phyloP scores from a whole-genome alignment of 2,329 filamentous ascomycete genomes.

The Triangularia setosa region DNA sequence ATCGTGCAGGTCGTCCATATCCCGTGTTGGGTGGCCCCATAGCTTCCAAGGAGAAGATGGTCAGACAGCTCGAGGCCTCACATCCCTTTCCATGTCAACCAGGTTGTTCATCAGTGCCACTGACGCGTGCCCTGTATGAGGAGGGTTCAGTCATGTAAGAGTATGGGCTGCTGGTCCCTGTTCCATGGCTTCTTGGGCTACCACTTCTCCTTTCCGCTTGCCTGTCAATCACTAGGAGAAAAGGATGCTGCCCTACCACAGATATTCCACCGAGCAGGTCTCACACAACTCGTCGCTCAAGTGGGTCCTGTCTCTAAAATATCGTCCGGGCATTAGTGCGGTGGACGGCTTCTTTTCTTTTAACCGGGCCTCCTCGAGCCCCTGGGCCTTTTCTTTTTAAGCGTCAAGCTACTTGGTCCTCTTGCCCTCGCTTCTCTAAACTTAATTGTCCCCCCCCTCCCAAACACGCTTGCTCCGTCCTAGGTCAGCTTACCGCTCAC shows the following conservation, averaged over 20 bases:
- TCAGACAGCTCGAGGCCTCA: background rate
- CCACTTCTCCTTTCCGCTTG: background rate
- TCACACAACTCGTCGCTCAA: conserved; percentile 11
- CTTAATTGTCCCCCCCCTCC: conserved; percentile 11
- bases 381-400: conserved; percentile 16
- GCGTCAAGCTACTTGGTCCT: conserved; percentile 11
- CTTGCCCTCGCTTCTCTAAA: conserved; percentile 2
- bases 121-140: background rate
- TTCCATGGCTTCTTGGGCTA: background rate
- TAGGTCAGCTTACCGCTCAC: conserved; percentile 20
- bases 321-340: conserved; percentile 17
- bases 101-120: background rate
- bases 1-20: background rate
- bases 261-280: conserved; percentile 7
- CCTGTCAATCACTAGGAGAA: background rate
- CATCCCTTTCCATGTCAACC: background rate
- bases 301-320: conserved; percentile 21
- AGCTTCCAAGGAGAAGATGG: background rate
- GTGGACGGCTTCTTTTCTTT: conserved; percentile 15
- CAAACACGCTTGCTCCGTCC: conserved; percentile 9
- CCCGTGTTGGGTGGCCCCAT: background rate
- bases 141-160: background rate
- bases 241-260: background rate
- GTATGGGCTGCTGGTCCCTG: background rate
- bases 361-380: conserved; percentile 17